These are phyloP conservation scores for Salisapilia sapeloensis DNA, from an alignment of 352 stramenopile species.

Conservation along the genomic window DNA sequence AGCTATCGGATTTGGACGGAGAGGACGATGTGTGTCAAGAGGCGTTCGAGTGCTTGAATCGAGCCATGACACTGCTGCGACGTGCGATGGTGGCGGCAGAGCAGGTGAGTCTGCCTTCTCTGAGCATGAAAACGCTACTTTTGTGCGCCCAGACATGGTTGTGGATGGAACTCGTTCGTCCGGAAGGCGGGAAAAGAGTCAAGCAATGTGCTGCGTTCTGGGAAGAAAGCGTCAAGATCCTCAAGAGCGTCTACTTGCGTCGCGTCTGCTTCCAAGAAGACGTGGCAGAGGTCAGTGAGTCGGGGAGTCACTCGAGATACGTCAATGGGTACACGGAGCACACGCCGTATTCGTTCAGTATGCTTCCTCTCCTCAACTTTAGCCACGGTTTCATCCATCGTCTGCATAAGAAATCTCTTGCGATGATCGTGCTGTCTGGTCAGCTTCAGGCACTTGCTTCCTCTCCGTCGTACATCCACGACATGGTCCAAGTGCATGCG, in stretches of 20 bases:
- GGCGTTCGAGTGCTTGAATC: constrained; percentile 33
- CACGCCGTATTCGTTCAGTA: constrained; percentile 36
- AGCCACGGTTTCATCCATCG: constrained; percentile 55
- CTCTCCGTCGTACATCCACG: constrained; percentile 54
- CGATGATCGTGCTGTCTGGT: constrained; percentile 52
- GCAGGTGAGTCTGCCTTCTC: constrained; percentile 33
- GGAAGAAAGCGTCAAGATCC: constrained; percentile 55
- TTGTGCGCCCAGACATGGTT: constrained; percentile 55
- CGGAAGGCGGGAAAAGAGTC: constrained; percentile 53
- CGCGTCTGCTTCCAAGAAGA: constrained; percentile 51
- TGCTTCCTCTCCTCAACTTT: constrained; percentile 74
- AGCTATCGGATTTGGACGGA: constrained; percentile 2
- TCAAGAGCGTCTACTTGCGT: constrained; percentile 66
- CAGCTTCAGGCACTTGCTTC: constrained; percentile 68
- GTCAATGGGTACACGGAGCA: constrained; percentile 9
- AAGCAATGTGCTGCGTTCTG: constrained; percentile 64
- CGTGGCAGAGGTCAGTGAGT: background rate
- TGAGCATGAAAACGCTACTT: constrained; percentile 43
- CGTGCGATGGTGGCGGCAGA: constrained; percentile 41
- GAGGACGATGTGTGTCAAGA: constrained; percentile 39
- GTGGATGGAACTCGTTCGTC: constrained; percentile 54
- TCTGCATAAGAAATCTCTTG: constrained; percentile 44
- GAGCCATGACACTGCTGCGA: constrained; percentile 49
- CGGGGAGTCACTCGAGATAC: constrained; percentile 3
- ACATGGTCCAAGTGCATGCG: constrained; percentile 38